phyloP scores from a whole-genome alignment of 345 rosid species.

The Salix viminalis region DNA sequence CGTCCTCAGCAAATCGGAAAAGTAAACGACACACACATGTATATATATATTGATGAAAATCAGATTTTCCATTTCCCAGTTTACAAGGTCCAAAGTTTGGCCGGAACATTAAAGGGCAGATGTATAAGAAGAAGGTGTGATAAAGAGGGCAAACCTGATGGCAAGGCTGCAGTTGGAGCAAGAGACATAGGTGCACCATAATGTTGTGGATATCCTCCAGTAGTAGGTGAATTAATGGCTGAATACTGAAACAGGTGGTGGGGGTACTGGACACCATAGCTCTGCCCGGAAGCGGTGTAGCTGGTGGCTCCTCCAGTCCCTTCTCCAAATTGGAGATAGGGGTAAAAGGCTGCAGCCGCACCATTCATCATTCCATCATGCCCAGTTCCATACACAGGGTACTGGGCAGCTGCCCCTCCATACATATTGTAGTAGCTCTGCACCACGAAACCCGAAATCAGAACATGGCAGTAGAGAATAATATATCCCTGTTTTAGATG shows the following conservation, averaged over 20 bases:
- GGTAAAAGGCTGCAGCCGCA: constrained; percentile 65
- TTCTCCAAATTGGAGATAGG: constrained; percentile 77
- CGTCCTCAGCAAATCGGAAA: not conserved
- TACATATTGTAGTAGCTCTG: constrained; percentile 86
- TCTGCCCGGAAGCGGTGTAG: constrained; percentile 50
- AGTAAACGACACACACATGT: not conserved
- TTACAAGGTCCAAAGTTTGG: not conserved
- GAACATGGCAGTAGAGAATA: not conserved
- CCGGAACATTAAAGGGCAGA: not conserved
- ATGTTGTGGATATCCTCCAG: constrained; percentile 56
- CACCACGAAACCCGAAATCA: not conserved
- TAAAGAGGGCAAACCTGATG: constrained; percentile 50
- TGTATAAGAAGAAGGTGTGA: not conserved
- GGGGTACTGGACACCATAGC: constrained; percentile 65
- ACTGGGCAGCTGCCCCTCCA: constrained; percentile 70
- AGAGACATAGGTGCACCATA: constrained; percentile 74
- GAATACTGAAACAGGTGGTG: constrained; percentile 76
- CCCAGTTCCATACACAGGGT: constrained; percentile 68
- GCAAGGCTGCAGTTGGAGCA: constrained; percentile 74
- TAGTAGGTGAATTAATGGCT: constrained; percentile 44
- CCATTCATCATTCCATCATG: constrained; percentile 53
- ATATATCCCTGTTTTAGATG: too few relatives aligned
- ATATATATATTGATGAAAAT: not conserved
- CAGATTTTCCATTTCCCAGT: not conserved
- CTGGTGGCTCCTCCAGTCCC: constrained; percentile 55